Evolutionary conservation across 2,329 filamentous ascomycete genomes (phyloP).

Genomic region (Thelonectria rubi): DNA sequence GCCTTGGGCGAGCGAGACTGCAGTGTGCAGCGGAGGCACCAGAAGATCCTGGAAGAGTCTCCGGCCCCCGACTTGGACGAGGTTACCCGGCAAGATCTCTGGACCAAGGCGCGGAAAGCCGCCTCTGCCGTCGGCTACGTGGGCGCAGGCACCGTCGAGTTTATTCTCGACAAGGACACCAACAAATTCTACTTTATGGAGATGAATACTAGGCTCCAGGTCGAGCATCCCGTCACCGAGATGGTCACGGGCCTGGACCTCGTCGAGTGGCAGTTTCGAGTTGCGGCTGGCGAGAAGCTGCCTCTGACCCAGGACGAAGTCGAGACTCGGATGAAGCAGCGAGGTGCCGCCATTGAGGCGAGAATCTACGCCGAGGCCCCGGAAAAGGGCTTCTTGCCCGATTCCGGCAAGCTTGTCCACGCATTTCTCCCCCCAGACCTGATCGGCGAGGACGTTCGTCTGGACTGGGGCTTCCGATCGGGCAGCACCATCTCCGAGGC

Average conservation of each 20-base stretch:
- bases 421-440: slow-evolving; percentile 73
- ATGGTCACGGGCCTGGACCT: slow-evolving; percentile 77
- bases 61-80: slow-evolving; percentile 76
- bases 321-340: slow-evolving; percentile 75
- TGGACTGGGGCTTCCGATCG: slow-evolving; percentile 91
- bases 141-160: slow-evolving; percentile 91
- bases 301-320: slow-evolving; percentile 70
- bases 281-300: slow-evolving; percentile 65
- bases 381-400: slow-evolving; percentile 89
- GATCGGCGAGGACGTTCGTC: slow-evolving; percentile 75
- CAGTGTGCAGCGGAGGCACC: slow-evolving; percentile 85
- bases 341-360: slow-evolving; percentile 92
- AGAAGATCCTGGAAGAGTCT: slow-evolving; percentile 91
- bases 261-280: slow-evolving; percentile 95
- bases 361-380: slow-evolving; percentile 97
- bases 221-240: slow-evolving; percentile 92
- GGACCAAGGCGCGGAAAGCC: slow-evolving; percentile 71
- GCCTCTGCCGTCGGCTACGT: slow-evolving; percentile 84
- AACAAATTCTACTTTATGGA: slow-evolving; percentile 86
- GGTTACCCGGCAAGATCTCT: slow-evolving; percentile 67
- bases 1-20: slow-evolving; percentile 90
- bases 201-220: slow-evolving; percentile 89
- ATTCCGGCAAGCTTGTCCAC: slow-evolving; percentile 88
- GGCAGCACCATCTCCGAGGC: slow-evolving; percentile 93
- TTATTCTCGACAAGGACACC: slow-evolving; percentile 84